Evolutionary conservation across 805 yeast species (phyloP), one percentile per base, ranked within the genome.

Genomic region (Pichia phayaonensis): DNA sequence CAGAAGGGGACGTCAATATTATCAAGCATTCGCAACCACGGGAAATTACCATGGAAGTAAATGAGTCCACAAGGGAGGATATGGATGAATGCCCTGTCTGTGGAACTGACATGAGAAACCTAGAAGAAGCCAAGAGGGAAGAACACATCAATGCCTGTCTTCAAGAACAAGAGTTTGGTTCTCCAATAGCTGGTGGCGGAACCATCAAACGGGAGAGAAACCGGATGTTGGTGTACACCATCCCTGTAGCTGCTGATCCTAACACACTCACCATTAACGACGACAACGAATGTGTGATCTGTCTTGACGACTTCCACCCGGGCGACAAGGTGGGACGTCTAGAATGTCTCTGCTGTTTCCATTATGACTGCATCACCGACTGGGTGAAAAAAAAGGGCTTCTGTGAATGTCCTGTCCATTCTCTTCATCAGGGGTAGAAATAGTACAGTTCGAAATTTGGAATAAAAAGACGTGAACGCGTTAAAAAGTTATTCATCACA

Each of bases 341-440:
- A 52, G 98, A 92, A 65, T 94, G 99, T 64, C 73, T 94, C 15
- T 94, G 99, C 63, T 88, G 90, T 36, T 94, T 89, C 66, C 99
- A 94, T 61, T 90, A 90, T 63, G 72, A 77, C 55, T 94, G 99
- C 67, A 94, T 94, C 56, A 82, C 85, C 64, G 83, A 81, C 50
- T 94, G 99, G 99, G 88, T 92, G 60, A 77, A 81, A 51, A 79
- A 83, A 66, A 90, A 86, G 64, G 94, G 96, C 0, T 83, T 77
- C 12, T 88, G 94, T 16, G 87, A 83, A 56, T 89, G 96, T 64
- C 96, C 96, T 2, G 88, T 89, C 21, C 96, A 88, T 65, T 74
- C 80, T 5, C 66, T 76, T 2, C 78, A 75, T 50, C 45, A 47
- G 6, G 55, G 49, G 21, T 56, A 49, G 27, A 11, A 18, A 5